Base-by-base conservation (phyloP, 441 rosid genomes). In the Manihot esculenta region DNA sequence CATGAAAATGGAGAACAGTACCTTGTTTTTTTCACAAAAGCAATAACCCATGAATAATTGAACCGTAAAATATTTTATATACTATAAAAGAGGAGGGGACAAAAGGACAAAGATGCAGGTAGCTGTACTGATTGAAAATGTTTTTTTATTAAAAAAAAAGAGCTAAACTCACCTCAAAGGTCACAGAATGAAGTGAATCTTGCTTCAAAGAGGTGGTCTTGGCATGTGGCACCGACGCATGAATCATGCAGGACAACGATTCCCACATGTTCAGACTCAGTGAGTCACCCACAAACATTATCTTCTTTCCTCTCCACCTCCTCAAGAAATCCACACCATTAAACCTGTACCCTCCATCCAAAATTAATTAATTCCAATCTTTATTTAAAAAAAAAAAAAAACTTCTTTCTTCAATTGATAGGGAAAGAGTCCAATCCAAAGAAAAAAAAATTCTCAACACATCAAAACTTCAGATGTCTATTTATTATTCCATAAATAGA, bases 241-340 rank as follows among this genome's bases (percentile, higher is more conserved):
- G 90, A 69, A 94, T 89, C 93, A 94, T 81, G 79, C 97, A 94
- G 5, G 88, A 78, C 82, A 94, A 70, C 20, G 97, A 94, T 61
- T 89, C 92, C 97, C 97, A 91, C 77, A 90, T 94, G 61, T 94
- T 94, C 33, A 88, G 72, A 76, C 94, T 89, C 33, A 94, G 81
- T 2, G 98, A 91, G 80, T 94, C 97, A 17, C 97, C 96, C 23
- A 88, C 95, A 67, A 91, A 91, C 93, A 91, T 91, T 57, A 94
- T 83, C 54, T 83, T 84, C 81, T 91, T 94, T 75, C 97, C 97
- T 73, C 80, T 84, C 76, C 84, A 82, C 75, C 72, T 86, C 72
- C 80, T 75, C 77, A 91, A 70, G 45, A 94, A 89, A 54, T 77
- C 80, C 60, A 23, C 42, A 1, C 93, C 96, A 74, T 86, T 66